Base-by-base conservation (phyloP, 176 grass and related monocot genomes). In the Poa pratensis region DNA sequence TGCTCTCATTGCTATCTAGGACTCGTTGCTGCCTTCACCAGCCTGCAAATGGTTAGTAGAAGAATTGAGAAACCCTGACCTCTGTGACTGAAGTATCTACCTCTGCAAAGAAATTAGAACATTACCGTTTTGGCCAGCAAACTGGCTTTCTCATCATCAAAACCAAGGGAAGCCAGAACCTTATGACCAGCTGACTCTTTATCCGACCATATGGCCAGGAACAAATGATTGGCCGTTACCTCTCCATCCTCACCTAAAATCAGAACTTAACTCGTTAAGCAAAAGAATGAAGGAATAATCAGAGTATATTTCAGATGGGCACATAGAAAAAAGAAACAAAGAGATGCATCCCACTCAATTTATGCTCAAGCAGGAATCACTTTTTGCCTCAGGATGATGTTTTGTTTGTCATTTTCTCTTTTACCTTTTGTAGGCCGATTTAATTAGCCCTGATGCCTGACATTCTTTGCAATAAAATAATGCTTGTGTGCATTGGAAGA, bases 171-270 rank as follows among this genome's bases (percentile, higher is more conserved):
- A 73, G 88, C 87, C 66, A 97, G 69, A 71, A 94, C 75, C 80
- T 97, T 95, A 77, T 97, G 90, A 79, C 92, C 92, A 79, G 87
- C 87, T 61, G 92, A 91, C 69, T 93, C 87, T 86, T 90, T 94
- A 81, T 94, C 82, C 50, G 90, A 94, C 95, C 92, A 97, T 94
- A 95, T 95, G 52, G 88, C 92, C 76, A 97, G 74, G 27, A 95
- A 80, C 69, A 97, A 82, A 87, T 94, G 90, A 40, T 86, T 89
- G 20, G 88, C 87, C 4, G 92, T 95, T 91, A 97, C 88, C 77
- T 97, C 95, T 82, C 92, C 92, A 17, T 91, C 84, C 26, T 84
- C 87, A 68, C 88, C 92, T 97, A 52, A 66, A 84, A 28, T 54
- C 39, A 82, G 58, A 66, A 22, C 59, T 83, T 20, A 84, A 85